phyloP scores from a whole-genome alignment of 228 moss, liverwort and hornwort species.

The Sphagnum fallax region DNA sequence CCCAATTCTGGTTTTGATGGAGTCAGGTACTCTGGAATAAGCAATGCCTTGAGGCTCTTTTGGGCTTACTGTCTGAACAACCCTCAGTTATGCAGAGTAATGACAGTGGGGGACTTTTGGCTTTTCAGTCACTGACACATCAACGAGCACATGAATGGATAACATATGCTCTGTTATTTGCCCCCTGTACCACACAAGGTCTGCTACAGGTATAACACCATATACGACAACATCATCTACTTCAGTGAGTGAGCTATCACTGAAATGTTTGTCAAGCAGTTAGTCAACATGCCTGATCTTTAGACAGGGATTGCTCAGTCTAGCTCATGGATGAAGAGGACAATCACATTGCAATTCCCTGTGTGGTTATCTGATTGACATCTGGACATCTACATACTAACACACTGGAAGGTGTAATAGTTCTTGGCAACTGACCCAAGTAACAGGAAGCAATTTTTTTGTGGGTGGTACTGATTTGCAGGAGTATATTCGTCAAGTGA shows the following conservation, averaged over 20 bases:
- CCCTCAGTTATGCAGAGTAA: slow-evolving; percentile 12
- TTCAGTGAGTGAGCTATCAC: no score
- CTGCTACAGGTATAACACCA: slow-evolving; percentile 57
- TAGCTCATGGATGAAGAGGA: no score
- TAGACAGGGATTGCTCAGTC: no score
- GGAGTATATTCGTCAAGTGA: slow-evolving; percentile 83
- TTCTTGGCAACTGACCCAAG: no score
- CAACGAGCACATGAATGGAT: slow-evolving; percentile 85
- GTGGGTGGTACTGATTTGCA: slow-evolving; percentile 6
- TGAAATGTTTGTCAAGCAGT: no score
- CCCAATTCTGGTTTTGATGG: not conserved
- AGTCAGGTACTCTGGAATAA: slow-evolving; percentile 73
- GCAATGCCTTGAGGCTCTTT: slow-evolving; percentile 64
- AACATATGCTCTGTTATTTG: slow-evolving; percentile 53
- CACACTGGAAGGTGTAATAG: no score
- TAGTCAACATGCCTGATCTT: no score
- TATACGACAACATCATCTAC: no score
- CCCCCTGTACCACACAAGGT: slow-evolving; percentile 93
- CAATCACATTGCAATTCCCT: no score
- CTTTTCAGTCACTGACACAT: slow-evolving; percentile 41
- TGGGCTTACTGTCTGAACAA: slow-evolving; percentile 67
- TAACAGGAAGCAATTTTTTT: no score
- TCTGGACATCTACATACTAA: no score
- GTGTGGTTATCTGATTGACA: no score
- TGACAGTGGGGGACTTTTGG: slow-evolving; percentile 33